Evolutionary conservation across 169 alveolate genomes (phyloP), one percentile per base, ranked within the genome.

Genomic region (Cryptosporidium baileyi): DNA sequence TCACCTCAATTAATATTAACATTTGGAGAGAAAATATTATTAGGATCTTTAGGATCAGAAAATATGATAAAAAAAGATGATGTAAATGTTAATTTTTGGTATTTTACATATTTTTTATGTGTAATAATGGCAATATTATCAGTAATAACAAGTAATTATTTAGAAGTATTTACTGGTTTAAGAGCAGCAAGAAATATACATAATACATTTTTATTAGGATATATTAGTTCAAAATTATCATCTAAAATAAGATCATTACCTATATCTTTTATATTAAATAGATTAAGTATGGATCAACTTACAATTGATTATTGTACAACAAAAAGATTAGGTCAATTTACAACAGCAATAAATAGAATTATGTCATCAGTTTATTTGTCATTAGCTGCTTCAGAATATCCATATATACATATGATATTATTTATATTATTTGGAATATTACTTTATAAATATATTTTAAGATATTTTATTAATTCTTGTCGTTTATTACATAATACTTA

Each of bases 221-320:
- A 74, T 74, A 74, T 74, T 22, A 54, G 67, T 17, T 74, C 85
- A 52, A 74, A 57, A 24, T 30, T 74, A 6, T 74, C 85, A 19
- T 54, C 74, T n/a, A 52, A 60, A 15, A 74, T 74, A 8, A 74
- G 85, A 36, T 74, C 60, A 15, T 19, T 74, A 38, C 85, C 85
- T n/a, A 60, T 74, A 54, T 74, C 85, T 26, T 74, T 74, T 57
- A 32, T 74, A 17, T 74, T 74, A 40, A 74, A 74, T 41, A 51
- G 85, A 22, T 28, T 74, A 3, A 74, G 60, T 40, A 19, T 74
- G n/a, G 85, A 74, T 40, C 85, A 74, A 41, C 60, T 74, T 0
- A 74, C 67, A 4, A 36, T 74, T 51, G 85, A 74, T 36, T 74
- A 74, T 28, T 74, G 85, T 36, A 74, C 85, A 30, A 74, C 85